phyloP scores from a whole-genome alignment of 2,329 filamentous ascomycete genomes.

The Daldinia sp. region DNA sequence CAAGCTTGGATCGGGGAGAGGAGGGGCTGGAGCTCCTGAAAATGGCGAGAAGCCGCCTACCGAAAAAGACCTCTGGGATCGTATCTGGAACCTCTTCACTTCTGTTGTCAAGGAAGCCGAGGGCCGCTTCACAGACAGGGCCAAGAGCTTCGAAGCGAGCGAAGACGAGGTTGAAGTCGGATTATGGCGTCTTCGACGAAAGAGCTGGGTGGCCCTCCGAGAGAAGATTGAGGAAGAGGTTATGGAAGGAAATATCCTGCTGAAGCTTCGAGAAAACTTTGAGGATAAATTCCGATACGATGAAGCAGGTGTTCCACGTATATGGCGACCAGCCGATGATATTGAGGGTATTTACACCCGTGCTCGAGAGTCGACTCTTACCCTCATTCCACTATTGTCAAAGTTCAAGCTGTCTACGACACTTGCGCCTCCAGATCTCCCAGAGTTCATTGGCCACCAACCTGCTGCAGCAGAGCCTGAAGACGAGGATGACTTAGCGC shows the following conservation, averaged over 20 bases:
- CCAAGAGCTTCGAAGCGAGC: constrained; percentile 93
- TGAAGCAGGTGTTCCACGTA: constrained; percentile 90
- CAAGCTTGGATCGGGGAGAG: constrained; percentile 89
- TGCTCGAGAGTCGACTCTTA: constrained; percentile 91
- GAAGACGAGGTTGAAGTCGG: constrained; percentile 92
- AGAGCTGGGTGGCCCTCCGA: constrained; percentile 92
- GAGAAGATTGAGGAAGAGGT: constrained; percentile 97
- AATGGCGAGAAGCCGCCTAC: constrained; percentile 76
- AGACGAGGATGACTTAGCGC: constrained; percentile 89
- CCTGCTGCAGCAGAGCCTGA: constrained; percentile 80
- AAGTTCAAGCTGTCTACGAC: constrained; percentile 84
- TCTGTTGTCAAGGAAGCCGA: constrained; percentile 88
- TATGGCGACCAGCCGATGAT: constrained; percentile 96
- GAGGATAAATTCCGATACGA: constrained; percentile 99
- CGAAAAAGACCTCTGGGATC: constrained; percentile 94
- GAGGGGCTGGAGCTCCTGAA: constrained; percentile 83
- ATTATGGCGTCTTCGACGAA: constrained; percentile 90
- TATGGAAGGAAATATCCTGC: constrained; percentile 94
- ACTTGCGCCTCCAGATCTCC: constrained; percentile 81
- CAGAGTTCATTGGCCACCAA: constrained; percentile 83
- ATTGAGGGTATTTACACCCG: constrained; percentile 96
- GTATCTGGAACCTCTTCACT: constrained; percentile 89
- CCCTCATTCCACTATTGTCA: constrained; percentile 88
- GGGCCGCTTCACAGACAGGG: constrained; percentile 84
- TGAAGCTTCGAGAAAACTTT: constrained; percentile 98